Evolutionary conservation across 768 basidiomycete genomes (phyloP).

Genomic region (Lentinula lateritia): DNA sequence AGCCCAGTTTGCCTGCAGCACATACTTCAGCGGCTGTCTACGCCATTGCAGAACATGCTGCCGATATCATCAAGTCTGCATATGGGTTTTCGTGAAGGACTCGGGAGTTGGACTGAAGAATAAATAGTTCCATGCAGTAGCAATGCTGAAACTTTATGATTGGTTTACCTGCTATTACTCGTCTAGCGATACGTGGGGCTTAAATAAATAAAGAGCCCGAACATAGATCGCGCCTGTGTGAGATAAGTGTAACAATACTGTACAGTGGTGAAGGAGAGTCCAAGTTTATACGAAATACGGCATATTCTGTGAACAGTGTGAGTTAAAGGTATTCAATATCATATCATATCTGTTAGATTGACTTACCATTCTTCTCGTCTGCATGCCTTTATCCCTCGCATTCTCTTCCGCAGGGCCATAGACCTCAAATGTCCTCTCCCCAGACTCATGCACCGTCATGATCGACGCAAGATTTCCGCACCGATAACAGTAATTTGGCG

Average conservation of each 20-base stretch:
- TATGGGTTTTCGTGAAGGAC: background rate
- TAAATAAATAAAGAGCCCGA: no score
- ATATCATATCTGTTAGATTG: background rate
- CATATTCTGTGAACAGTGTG: no score
- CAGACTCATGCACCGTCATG: slow-evolving; percentile 73
- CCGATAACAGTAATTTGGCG: slow-evolving; percentile 81
- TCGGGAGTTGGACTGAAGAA: no score
- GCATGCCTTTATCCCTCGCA: slow-evolving; percentile 75
- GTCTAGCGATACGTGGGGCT: no score
- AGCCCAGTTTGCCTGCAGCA: slow-evolving; percentile 7
- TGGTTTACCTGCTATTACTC: no score
- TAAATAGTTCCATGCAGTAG: no score
- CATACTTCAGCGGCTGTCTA: slow-evolving; percentile 8
- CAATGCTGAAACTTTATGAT: no score
- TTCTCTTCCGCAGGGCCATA: slow-evolving; percentile 90
- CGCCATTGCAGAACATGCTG: slow-evolving; percentile 7
- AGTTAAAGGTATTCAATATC: no score
- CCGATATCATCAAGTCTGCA: slow-evolving; percentile 13
- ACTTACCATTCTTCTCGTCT: slow-evolving; percentile 63
- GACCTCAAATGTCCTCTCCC: slow-evolving; percentile 66
- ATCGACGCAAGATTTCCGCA: slow-evolving; percentile 93
- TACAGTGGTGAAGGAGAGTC: background rate
- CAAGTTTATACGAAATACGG: slow-evolving; percentile 3
- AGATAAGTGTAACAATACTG: background rate
- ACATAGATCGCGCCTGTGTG: no score